Percentiles rank a stretch among this genome's conserved stretches.
Conservation (phyloP, 1,139 yeast species). For the Suhomyces atakaporum region DNA sequence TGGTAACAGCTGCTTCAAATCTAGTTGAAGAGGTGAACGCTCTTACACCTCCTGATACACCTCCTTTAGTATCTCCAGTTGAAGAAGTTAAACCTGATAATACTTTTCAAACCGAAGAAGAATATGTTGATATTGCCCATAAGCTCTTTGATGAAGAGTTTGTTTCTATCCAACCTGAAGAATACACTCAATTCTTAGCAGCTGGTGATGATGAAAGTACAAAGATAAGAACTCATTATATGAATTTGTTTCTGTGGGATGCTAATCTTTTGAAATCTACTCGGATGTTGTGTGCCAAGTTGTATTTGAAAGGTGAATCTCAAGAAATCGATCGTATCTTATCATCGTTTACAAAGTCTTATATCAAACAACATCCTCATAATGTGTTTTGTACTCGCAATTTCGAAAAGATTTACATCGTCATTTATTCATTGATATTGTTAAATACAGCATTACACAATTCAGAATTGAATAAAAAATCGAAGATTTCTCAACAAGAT, state of each 20-base stretch:
- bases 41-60: constrained; percentile 8
- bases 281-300: constrained; percentile 59
- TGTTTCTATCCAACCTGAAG: constrained; percentile 48
- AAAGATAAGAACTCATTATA: constrained; percentile 44
- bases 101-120: constrained; percentile 15
- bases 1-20: constrained; percentile 16
- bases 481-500: constrained; percentile 47
- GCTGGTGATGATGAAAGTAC: constrained; percentile 44
- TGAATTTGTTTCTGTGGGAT: constrained; percentile 54
- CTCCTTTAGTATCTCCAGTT: constrained; percentile 7
- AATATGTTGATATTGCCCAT: constrained; percentile 36
- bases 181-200: constrained; percentile 49
- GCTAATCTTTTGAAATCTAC: constrained; percentile 55
- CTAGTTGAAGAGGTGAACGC: constrained; percentile 7
- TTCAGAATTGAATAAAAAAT: constrained; percentile 41
- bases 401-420: constrained; percentile 67
- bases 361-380: constrained; percentile 55
- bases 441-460: constrained; percentile 72
- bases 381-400: constrained; percentile 53
- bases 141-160: constrained; percentile 43
- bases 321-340: constrained; percentile 78
- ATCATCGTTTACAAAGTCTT: constrained; percentile 68
- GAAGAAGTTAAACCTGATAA: too few species aligned
- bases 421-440: constrained; percentile 71
- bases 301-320: constrained; percentile 80